phyloP scores from a whole-genome alignment of 208 protist genomes.

The Herpetomonas samuelpessoai region DNA sequence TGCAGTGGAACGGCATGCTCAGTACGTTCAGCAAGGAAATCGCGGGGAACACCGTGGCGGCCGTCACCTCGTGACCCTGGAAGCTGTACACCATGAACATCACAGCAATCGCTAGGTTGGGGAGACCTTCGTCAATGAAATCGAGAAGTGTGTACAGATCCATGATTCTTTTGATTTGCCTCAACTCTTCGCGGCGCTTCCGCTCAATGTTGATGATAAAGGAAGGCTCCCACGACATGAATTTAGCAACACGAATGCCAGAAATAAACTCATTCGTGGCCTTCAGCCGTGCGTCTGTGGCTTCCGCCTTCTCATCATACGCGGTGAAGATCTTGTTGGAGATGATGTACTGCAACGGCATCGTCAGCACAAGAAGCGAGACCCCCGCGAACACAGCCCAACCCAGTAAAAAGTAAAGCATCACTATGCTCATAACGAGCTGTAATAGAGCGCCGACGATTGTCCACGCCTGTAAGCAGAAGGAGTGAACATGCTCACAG shows the following conservation, averaged over 20 bases:
- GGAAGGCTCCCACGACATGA: slow-evolving; percentile 84
- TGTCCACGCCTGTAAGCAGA: slow-evolving; percentile 37
- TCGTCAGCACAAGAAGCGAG: slow-evolving; percentile 47
- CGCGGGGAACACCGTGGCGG: slow-evolving; percentile 84
- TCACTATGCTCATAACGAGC: slow-evolving; percentile 42
- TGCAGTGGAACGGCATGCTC: slow-evolving; percentile 83
- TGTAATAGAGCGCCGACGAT: slow-evolving; percentile 61
- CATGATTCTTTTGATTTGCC: slow-evolving; percentile 30
- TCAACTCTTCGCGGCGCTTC: slow-evolving; percentile 43
- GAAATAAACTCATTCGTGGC: slow-evolving; percentile 85
- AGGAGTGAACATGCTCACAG: slow-evolving; percentile 41
- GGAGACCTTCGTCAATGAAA: slow-evolving; percentile 60
- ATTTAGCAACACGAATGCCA: slow-evolving; percentile 90
- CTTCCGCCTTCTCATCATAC: slow-evolving; percentile 18
- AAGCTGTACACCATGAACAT: slow-evolving; percentile 59
- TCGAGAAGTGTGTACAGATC: slow-evolving; percentile 30
- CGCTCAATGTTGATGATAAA: slow-evolving; percentile 45
- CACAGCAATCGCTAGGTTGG: slow-evolving; percentile 56
- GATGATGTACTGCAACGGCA: slow-evolving; percentile 67
- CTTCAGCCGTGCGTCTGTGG: slow-evolving; percentile 89
- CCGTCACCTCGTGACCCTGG: slow-evolving; percentile 52
- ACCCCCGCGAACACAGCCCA: slow-evolving; percentile 70
- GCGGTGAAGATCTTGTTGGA: slow-evolving; percentile 30
- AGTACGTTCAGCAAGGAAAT: slow-evolving; percentile 90
- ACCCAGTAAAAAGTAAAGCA: slow-evolving; percentile 58